Percentiles rank a stretch among this genome's conserved stretches.
Evolutionary conservation across 1,139 yeast genomes (phyloP).

Genomic region (Yamadazyma membranifaciens): DNA sequence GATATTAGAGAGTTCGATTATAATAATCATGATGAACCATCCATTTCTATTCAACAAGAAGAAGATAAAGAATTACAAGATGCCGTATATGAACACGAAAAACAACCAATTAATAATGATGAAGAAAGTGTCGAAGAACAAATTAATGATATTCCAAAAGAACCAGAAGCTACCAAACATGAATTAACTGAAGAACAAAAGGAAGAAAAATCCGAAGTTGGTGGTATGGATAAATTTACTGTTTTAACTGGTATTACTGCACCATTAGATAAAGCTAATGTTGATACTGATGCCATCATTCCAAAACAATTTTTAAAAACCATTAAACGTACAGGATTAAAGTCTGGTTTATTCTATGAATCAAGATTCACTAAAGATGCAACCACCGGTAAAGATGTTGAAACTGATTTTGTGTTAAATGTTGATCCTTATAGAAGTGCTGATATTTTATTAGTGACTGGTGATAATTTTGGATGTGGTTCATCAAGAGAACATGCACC

Average conservation of each 20-base stretch:
- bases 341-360: slow-evolving; percentile 86
- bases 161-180: slow-evolving; percentile 31
- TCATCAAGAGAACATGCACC: slow-evolving; percentile 99
- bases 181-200: slow-evolving; percentile 16
- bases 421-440: slow-evolving; percentile 78
- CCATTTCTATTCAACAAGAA: slow-evolving; percentile 53
- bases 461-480: slow-evolving; percentile 98
- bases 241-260: slow-evolving; percentile 86
- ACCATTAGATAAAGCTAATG: slow-evolving; percentile 90
- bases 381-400: slow-evolving; percentile 66
- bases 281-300: slow-evolving; percentile 97
- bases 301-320: slow-evolving; percentile 98
- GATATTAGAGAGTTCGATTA: slow-evolving; percentile 84
- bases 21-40: slow-evolving; percentile 58
- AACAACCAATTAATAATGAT: slow-evolving; percentile 48
- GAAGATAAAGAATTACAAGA: slow-evolving; percentile 62
- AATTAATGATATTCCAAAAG: slow-evolving; percentile 57
- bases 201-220: slow-evolving; percentile 17
- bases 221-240: slow-evolving; percentile 73
- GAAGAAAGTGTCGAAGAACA: slow-evolving; percentile 44
- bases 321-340: slow-evolving; percentile 93
- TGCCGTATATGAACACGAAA: slow-evolving; percentile 70
- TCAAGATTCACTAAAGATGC: slow-evolving; percentile 68
- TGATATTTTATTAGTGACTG: slow-evolving; percentile 83
- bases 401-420: slow-evolving; percentile 86